Percentiles rank a stretch among this genome's conserved stretches.
phyloP scores from a whole-genome alignment of 441 rosid species.

The Manihot esculenta region DNA sequence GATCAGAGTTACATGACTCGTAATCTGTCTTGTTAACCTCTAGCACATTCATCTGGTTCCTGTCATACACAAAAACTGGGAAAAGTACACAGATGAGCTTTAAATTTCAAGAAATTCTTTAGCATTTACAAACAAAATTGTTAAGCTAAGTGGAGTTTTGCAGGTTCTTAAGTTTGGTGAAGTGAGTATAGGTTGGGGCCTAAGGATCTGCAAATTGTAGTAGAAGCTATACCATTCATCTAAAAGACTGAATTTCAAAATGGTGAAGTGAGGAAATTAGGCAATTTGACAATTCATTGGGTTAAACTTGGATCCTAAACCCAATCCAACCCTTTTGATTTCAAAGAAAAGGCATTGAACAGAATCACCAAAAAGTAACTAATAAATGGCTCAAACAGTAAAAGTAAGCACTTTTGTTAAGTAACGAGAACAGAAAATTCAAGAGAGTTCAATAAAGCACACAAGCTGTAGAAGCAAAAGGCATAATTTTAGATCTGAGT shows the following conservation, averaged over 20 bases:
- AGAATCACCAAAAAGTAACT: constrained; percentile 1
- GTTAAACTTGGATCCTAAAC: background rate
- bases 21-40: constrained; percentile 87
- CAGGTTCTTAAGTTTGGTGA: too few relatives aligned
- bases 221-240: background rate
- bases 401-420: background rate
- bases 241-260: too few relatives aligned
- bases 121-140: background rate
- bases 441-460: constrained; percentile 1
- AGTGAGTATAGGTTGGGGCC: too few relatives aligned
- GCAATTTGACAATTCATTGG: background rate
- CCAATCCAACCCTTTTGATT: background rate
- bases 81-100: constrained; percentile 13
- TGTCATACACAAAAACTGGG: constrained; percentile 81
- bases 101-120: background rate
- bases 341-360: background rate
- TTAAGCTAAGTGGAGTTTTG: too few relatives aligned
- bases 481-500: constrained; percentile 14
- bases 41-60: constrained; percentile 76
- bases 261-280: background rate
- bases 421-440: background rate
- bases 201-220: too few relatives aligned
- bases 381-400: background rate
- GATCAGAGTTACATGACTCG: constrained; percentile 59
- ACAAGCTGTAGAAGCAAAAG: background rate